Evolutionary conservation across 129 eudicot species (phyloP), one percentile per base, ranked within the genome.

Genomic region (Pittosporum tobira): DNA sequence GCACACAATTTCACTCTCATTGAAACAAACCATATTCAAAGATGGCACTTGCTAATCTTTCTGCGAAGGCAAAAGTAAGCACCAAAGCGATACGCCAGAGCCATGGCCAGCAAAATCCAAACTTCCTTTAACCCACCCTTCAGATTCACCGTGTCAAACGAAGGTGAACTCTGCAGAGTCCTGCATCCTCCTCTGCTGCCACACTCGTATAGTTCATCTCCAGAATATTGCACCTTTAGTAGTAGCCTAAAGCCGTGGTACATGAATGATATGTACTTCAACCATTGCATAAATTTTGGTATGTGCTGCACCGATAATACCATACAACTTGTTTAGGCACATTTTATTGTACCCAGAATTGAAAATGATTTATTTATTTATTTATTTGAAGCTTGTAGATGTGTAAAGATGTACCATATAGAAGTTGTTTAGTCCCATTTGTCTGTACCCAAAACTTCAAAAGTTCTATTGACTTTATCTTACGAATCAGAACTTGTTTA

Each of bases 231-330:
- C 62, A 81, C 96, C 66, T 93, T 93, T 29, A 93, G 59, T 59
- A 93, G 76, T 30, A 93, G 91, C 78, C 96, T 87, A 59, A 83
- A 93, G 7, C 96, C 99, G 23, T 93, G 80, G 79, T 87, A 87
- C 91, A 87, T 87, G 66, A 93, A 93, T 0, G 96, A 87, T 45
- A 79, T 42, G 53, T 87, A 87, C 83, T 84, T 87, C 56, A 93
- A 56, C 99, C 99, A 87, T 50, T 70, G 72, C 88, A 89, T 85
- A 38, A 82, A 82, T 53, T 73, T 56, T 5, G 97, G 97, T 64
- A 89, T 89, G 62, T 89, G 93, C 97, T 89, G 88, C 84, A 70
- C 26, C 13, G 4, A 57, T 4, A 50, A 28, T 16, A 34, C 11
- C 40, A 34, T 34, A 34, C 16, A 71, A 36, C 23, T 9, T 12